These are phyloP conservation scores for Stachybotrys chlorohalonatus DNA, from an alignment of 2,329 filamentous ascomycete genomes.

Conservation along the genomic window DNA sequence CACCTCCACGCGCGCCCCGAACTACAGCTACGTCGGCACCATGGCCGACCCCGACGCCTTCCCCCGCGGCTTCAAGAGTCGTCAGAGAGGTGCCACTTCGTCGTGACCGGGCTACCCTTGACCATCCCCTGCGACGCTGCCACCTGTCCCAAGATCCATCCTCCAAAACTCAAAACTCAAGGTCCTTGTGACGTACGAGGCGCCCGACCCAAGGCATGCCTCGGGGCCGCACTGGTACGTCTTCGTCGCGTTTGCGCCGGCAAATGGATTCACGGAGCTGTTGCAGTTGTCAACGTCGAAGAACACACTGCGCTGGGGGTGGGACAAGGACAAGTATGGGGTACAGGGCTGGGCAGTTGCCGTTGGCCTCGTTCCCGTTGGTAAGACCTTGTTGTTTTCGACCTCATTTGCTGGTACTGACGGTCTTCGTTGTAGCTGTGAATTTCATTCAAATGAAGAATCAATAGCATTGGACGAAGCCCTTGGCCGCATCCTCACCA, in stretches of 20 bases:
- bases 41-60: slow-evolving; percentile 13
- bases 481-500: too few relatives aligned
- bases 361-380: slow-evolving; percentile 11
- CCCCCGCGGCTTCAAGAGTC: slow-evolving; percentile 11
- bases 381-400: slow-evolving; percentile 1
- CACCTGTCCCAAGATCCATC: background rate
- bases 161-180: background rate
- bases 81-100: slow-evolving; percentile 14
- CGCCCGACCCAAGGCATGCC: slow-evolving; percentile 9
- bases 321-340: slow-evolving; percentile 5
- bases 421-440: slow-evolving; percentile 4
- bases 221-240: slow-evolving; percentile 13
- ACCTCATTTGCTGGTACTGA: background rate
- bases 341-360: slow-evolving; percentile 10
- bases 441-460: slow-evolving; percentile 9
- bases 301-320: slow-evolving; percentile 11
- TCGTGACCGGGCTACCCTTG: slow-evolving; percentile 1
- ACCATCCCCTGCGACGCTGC: background rate
- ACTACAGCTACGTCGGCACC: slow-evolving; percentile 4
- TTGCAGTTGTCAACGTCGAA: slow-evolving; percentile 7
- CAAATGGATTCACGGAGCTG: slow-evolving; percentile 8
- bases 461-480: too few relatives aligned
- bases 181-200: slow-evolving; percentile 9
- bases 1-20: background rate
- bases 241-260: slow-evolving; percentile 9